These are phyloP conservation scores for Hippophae tibetana DNA, from an alignment of 306 rosid species.

Conservation along the genomic window DNA sequence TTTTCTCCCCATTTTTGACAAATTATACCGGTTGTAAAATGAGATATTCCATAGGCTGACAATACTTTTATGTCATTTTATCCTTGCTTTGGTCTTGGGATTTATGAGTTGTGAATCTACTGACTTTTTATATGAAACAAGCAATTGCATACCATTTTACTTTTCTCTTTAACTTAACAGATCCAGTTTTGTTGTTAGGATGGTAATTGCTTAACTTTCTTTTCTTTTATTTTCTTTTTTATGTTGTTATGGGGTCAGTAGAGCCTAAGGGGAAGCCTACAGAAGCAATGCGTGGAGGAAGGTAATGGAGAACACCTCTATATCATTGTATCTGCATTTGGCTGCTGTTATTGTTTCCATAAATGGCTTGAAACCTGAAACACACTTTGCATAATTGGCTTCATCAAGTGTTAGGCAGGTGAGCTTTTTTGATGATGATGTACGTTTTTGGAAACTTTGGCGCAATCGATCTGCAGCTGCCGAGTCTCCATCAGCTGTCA, in stretches of 20 bases:
- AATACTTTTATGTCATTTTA: not conserved
- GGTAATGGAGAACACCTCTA: conserved; percentile 39
- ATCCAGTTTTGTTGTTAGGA: conserved; percentile 4
- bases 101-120: not conserved
- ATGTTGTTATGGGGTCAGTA: conserved; percentile 20
- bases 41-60: not conserved
- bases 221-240: not conserved
- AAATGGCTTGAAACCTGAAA: conserved; percentile 8
- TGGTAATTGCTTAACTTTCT: not conserved
- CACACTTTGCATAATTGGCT: conserved; percentile 11
- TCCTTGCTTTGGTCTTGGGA: not conserved
- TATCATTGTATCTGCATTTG: conserved; percentile 9
- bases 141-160: too few species aligned
- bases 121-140: not conserved
- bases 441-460: conserved; percentile 96
- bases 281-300: conserved; percentile 98
- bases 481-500: conserved; percentile 81
- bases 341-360: conserved; percentile 17
- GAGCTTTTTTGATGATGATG: conserved; percentile 84
- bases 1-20: not conserved
- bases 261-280: conserved; percentile 83
- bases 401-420: conserved; percentile 87
- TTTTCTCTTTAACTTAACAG: too few species aligned
- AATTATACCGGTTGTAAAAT: not conserved
- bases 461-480: conserved; percentile 88